phyloP scores from a whole-genome alignment of 192 early-diverging fungal genomes.

The Physocladia obscura region DNA sequence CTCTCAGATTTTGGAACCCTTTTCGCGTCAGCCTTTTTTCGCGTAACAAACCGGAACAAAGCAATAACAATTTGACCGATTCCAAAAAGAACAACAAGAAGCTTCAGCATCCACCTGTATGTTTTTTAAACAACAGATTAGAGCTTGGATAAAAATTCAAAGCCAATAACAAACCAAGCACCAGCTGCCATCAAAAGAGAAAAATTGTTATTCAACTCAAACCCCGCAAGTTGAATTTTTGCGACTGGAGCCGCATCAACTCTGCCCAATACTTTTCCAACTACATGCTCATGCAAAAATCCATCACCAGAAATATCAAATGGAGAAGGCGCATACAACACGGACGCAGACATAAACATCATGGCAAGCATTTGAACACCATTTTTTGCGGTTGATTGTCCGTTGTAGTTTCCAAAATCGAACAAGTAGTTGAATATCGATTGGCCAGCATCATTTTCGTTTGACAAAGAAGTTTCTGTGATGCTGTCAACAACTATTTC shows the following conservation, averaged over 20 bases:
- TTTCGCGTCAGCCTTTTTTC: too few species aligned
- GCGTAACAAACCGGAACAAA: background rate
- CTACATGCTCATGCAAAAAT: slow-evolving; percentile 24
- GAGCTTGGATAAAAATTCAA: too few species aligned
- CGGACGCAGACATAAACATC: slow-evolving; percentile 39
- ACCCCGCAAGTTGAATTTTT: background rate
- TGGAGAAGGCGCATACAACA: slow-evolving; percentile 40
- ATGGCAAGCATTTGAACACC: slow-evolving; percentile 34
- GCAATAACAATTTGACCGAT: background rate
- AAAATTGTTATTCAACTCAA: background rate
- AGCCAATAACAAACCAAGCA: too few species aligned
- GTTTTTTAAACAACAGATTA: too few species aligned
- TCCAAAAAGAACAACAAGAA: background rate
- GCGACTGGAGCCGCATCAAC: background rate
- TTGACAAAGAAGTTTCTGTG: background rate
- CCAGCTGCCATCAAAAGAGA: background rate
- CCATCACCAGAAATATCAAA: slow-evolving; percentile 22
- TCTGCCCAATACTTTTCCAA: slow-evolving; percentile 22
- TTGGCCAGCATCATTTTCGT: background rate
- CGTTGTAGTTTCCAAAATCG: slow-evolving; percentile 14
- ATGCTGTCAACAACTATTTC: too few species aligned
- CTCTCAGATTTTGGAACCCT: background rate
- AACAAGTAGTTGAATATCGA: slow-evolving; percentile 26
- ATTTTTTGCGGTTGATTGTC: background rate
- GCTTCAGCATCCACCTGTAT: slow-evolving; percentile 9